phyloP scores from a whole-genome alignment of 2,329 filamentous ascomycete species.

The Piedraia hortae region DNA sequence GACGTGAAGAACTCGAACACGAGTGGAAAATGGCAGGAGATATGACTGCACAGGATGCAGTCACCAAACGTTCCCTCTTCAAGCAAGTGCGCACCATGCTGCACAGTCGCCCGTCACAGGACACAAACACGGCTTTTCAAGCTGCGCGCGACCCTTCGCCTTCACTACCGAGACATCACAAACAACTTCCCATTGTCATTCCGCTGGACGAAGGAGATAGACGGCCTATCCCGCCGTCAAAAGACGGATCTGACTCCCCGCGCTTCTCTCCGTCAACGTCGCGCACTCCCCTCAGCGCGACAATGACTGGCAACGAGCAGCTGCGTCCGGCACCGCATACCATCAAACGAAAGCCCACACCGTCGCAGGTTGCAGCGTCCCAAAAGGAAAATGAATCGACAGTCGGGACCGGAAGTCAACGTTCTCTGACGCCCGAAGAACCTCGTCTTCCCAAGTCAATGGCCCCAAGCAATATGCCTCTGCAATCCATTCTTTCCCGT shows the following conservation, averaged over 20 bases:
- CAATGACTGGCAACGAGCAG: conserved; percentile 1
- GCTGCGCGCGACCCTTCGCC: conserved; percentile 2
- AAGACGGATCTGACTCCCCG: conserved; percentile 2
- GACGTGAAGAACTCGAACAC: neutral
- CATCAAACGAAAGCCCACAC: conserved; percentile 9
- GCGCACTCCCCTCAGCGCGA: neutral
- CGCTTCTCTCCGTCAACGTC: conserved; percentile 2
- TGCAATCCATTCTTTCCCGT: conserved; percentile 12
- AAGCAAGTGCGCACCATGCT: conserved; percentile 12
- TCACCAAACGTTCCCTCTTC: conserved; percentile 10
- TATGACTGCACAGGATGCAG: conserved; percentile 3
- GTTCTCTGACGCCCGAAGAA: conserved; percentile 3
- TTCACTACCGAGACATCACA: conserved; percentile 1
- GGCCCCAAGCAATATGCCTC: conserved; percentile 2
- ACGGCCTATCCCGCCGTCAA: conserved; percentile 1
- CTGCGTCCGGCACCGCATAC: too few relatives aligned
- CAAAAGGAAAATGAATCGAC: conserved; percentile 6
- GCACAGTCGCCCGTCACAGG: conserved; percentile 7
- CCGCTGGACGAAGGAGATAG: conserved; percentile 6
- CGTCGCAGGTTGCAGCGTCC: conserved; percentile 3
- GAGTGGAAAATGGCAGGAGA: neutral
- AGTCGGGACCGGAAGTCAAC: conserved; percentile 1
- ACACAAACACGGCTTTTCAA: conserved; percentile 3
- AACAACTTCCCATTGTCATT: conserved; percentile 5
- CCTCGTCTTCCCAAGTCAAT: conserved; percentile 1